Evolutionary conservation across 2,329 filamentous ascomycete species (phyloP).

Genomic region (Fusarium sp.): DNA sequence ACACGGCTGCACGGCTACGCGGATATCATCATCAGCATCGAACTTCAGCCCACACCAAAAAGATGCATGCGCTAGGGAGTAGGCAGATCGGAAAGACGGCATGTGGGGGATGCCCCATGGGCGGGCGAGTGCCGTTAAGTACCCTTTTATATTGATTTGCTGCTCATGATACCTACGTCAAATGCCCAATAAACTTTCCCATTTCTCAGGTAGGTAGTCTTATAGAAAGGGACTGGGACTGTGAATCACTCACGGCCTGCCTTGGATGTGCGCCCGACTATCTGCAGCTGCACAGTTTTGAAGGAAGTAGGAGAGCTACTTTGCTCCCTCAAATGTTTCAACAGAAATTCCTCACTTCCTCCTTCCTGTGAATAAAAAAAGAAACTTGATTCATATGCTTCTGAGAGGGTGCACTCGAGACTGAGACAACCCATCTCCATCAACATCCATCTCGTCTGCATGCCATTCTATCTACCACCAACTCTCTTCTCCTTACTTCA

Average conservation of each 20-base stretch:
- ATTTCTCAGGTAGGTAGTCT: background rate
- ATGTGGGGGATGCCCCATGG: constrained; percentile 20
- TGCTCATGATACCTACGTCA: background rate
- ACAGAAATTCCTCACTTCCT: constrained; percentile 1
- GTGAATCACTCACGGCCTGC: background rate
- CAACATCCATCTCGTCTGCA: background rate
- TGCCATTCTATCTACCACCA: background rate
- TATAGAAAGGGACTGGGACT: constrained; percentile 1
- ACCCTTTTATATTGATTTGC: constrained; percentile 1
- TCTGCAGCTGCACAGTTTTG: background rate
- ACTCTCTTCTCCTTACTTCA: background rate
- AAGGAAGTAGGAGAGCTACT: background rate
- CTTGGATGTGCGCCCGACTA: background rate
- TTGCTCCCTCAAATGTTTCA: constrained; percentile 5
- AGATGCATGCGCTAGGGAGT: background rate
- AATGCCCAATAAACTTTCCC: background rate
- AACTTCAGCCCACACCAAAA: constrained; percentile 12
- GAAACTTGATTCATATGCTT: constrained; percentile 8
- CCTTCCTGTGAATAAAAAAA: constrained; percentile 21
- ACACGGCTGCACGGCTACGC: constrained; percentile 2
- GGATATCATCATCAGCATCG: constrained; percentile 9
- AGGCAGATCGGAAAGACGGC: constrained; percentile 29
- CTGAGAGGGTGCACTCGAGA: background rate
- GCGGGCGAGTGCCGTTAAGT: background rate
- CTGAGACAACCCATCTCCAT: constrained; percentile 11